Conservation (phyloP, 140 eudicot genomes). For the Cichorium intybus region DNA sequence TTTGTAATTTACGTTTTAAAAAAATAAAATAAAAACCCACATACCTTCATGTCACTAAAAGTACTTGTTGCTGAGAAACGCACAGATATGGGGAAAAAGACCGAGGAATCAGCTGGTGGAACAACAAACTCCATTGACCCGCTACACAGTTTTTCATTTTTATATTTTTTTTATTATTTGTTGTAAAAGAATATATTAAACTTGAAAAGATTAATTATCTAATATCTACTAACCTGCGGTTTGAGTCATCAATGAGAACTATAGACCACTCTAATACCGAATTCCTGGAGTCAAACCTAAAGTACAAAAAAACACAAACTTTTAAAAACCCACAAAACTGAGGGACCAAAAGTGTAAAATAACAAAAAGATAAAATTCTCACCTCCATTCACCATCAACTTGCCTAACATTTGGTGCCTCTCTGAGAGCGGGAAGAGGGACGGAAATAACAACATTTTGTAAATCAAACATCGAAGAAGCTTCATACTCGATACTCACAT, state of each 20-base stretch:
- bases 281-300: slow-evolving; percentile 89
- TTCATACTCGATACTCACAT: slow-evolving; percentile 89
- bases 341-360: not conserved
- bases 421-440: slow-evolving; percentile 95
- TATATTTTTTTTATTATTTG: too few relatives aligned
- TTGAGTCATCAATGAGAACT: slow-evolving; percentile 80
- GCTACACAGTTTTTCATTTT: slow-evolving; percentile 46
- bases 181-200: too few relatives aligned
- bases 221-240: slow-evolving; percentile 86
- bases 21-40: not conserved
- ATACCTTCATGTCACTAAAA: slow-evolving; percentile 86
- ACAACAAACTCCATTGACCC: slow-evolving; percentile 94
- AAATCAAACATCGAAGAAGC: slow-evolving; percentile 77
- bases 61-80: slow-evolving; percentile 78
- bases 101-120: slow-evolving; percentile 81
- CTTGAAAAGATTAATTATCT: not conserved
- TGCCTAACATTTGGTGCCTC: slow-evolving; percentile 86
- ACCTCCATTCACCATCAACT: slow-evolving; percentile 98
- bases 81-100: slow-evolving; percentile 88
- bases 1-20: not conserved
- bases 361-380: slow-evolving; percentile 1
- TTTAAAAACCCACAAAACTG: not conserved
- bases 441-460: slow-evolving; percentile 91
- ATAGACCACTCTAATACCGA: slow-evolving; percentile 93
- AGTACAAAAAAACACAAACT: slow-evolving; percentile 8